Conservation (phyloP, 768 basidiomycete species). For the Lentinula aciculospora region DNA sequence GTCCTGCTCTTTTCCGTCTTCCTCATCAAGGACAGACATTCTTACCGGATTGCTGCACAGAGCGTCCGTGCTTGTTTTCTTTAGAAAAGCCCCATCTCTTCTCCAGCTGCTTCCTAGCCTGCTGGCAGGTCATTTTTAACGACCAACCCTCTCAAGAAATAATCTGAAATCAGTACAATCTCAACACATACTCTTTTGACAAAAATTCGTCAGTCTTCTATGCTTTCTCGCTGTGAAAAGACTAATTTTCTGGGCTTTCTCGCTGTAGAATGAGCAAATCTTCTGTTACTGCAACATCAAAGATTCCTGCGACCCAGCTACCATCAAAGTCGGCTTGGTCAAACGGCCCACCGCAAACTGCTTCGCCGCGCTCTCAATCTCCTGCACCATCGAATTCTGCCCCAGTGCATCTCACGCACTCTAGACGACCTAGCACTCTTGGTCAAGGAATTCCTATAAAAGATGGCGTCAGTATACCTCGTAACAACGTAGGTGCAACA, state of each 20-base stretch:
- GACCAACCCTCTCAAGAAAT: conserved; percentile 67
- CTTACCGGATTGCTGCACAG: conserved; percentile 29
- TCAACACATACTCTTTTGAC: conserved; percentile 26
- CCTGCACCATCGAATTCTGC: conserved; percentile 53
- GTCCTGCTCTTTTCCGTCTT: conserved; percentile 29
- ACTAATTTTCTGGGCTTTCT: conserved; percentile 4
- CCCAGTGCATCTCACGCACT: conserved; percentile 53
- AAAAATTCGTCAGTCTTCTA: conserved; percentile 24
- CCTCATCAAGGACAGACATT: conserved; percentile 33
- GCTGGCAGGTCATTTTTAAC: conserved; percentile 90
- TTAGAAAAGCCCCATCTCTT: conserved; percentile 34
- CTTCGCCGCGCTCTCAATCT: conserved; percentile 74
- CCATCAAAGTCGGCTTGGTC: conserved; percentile 86
- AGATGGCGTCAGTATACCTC: conserved; percentile 72
- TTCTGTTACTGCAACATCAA: conserved; percentile 66
- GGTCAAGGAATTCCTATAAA: conserved; percentile 66
- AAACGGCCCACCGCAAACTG: conserved; percentile 75
- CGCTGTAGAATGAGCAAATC: conserved; percentile 86
- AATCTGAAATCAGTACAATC: conserved; percentile 35
- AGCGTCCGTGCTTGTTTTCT: conserved; percentile 28
- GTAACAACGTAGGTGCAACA: conserved; percentile 57
- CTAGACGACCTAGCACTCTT: conserved; percentile 73
- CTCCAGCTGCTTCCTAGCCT: conserved; percentile 68
- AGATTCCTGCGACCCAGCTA: conserved; percentile 63
- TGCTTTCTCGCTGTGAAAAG: conserved; percentile 3